Evolutionary conservation across 2,329 filamentous ascomycete genomes (phyloP).

Genomic region (Trematosphaeria pertusa): DNA sequence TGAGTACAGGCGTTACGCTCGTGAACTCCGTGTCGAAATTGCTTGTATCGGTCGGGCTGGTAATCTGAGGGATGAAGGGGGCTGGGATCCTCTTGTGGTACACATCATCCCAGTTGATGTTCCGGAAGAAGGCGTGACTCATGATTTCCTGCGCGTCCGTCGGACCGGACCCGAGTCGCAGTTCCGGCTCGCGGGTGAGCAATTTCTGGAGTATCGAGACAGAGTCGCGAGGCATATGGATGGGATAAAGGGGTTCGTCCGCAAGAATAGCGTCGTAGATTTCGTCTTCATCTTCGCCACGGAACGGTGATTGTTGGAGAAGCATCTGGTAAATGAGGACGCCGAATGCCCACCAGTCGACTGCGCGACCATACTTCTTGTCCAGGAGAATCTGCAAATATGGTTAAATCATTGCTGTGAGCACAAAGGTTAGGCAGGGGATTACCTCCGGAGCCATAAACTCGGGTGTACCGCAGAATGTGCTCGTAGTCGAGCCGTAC

Average conservation of each 20-base stretch:
- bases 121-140: constrained; percentile 97
- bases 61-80: constrained; percentile 89
- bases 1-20: constrained; percentile 95
- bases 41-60: constrained; percentile 94
- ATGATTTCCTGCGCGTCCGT: constrained; percentile 99
- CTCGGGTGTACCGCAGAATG: constrained; percentile 98
- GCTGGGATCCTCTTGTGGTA: constrained; percentile 92
- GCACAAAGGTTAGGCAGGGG: not conserved
- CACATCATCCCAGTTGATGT: constrained; percentile 98
- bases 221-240: constrained; percentile 97
- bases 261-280: constrained; percentile 99
- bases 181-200: constrained; percentile 91
- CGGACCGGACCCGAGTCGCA: constrained; percentile 89
- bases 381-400: constrained; percentile 85
- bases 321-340: constrained; percentile 99
- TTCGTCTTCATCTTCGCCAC: constrained; percentile 97
- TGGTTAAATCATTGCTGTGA: constrained; percentile 42
- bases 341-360: constrained; percentile 99
- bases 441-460: constrained; percentile 97
- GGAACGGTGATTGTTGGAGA: constrained; percentile 97
- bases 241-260: constrained; percentile 96
- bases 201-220: constrained; percentile 98
- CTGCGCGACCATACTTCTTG: constrained; percentile 96
- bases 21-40: constrained; percentile 99
- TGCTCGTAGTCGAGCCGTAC: constrained; percentile 96